Evolutionary conservation across 441 rosid species (phyloP), one percentile per base, ranked within the genome.

Genomic region (Mallotus repandus): DNA sequence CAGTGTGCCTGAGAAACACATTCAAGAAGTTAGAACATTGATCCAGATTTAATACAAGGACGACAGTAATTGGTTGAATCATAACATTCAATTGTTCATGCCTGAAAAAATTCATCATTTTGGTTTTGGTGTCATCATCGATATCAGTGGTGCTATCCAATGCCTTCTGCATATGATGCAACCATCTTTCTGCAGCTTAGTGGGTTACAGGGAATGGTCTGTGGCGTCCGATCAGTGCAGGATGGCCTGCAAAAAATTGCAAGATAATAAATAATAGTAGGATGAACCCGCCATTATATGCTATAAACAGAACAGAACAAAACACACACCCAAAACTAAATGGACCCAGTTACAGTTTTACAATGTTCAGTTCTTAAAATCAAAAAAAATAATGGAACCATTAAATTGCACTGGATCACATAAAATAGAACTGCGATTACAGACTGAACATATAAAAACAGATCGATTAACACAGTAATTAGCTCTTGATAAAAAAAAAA

Each of bases 31-130:
- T 38, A 38, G 41, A 38, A 38, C 41, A 4, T 38, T 38, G 7
- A 38, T 38, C 7, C 41, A 38, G 41, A 38, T 38, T 38, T 38
- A 6, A 6, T 38, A 4, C 2, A 38, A 38, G 41, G 41, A 38
- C 41, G 41, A 38, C 6, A 38, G 41, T 38, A 38, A 6, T 38
- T 38, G 7, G 41, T 38, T 6, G 41, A 38, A 38, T 38, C 7
- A 38, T 38, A 45, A 45, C 11, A 45, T 45, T 8, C 49, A 45
- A 13, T 8, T 45, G 55, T 9, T 55, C 66, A 63, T 69, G 80
- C 98, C 94, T 94, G 85, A 94, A 92, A 82, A 94, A 94, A 57
- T 86, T 90, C 91, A 89, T 89, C 98, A 94, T 89, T 80, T 85
- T 89, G 70, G 80, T 68, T 79, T 88, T 94, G 0, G 97, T 90